Evolutionary conservation across 1,284 basidiomycete genomes (phyloP).

Genomic region (Ustilago xerochloae): DNA sequence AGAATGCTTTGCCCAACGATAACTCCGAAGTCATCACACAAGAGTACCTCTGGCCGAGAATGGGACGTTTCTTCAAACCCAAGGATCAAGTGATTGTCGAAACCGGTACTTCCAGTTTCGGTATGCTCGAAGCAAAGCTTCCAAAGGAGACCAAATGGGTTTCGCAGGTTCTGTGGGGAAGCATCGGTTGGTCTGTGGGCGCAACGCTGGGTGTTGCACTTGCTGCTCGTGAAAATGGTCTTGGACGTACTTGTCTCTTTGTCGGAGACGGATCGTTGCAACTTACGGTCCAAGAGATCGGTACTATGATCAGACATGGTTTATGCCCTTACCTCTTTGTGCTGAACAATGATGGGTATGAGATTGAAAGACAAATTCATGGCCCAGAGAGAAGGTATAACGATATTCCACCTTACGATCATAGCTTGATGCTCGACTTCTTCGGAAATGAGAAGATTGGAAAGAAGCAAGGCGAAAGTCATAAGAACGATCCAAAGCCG

Average conservation of each 20-base stretch:
- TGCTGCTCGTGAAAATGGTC: constrained; percentile 77
- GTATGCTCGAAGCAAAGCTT: constrained; percentile 42
- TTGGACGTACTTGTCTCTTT: constrained; percentile 80
- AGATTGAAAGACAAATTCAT: constrained; percentile 83
- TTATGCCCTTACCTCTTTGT: constrained; percentile 84
- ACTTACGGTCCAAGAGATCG: constrained; percentile 73
- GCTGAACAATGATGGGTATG: constrained; percentile 82
- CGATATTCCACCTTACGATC: constrained; percentile 54
- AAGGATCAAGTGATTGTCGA: constrained; percentile 59
- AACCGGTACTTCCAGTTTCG: constrained; percentile 59
- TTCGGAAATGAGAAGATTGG: constrained; percentile 28
- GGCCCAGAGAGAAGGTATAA: constrained; percentile 72
- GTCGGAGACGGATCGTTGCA: constrained; percentile 76
- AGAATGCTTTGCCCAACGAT: constrained; percentile 32
- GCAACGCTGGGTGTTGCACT: constrained; percentile 77
- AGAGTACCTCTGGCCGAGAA: constrained; percentile 81
- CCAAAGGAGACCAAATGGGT: constrained; percentile 59
- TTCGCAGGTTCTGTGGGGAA: constrained; percentile 79
- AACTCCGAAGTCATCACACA: constrained; percentile 36
- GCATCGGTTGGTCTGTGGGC: constrained; percentile 87
- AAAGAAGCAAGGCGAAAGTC: constrained; percentile 37
- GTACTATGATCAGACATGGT: constrained; percentile 78
- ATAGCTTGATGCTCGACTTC: constrained; percentile 53
- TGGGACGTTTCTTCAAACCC: constrained; percentile 80
- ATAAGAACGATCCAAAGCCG: constrained; percentile 70